Percentiles rank a stretch among this genome's conserved stretches.
Evolutionary conservation across 2,329 filamentous ascomycete genomes (phyloP).

Genomic region (Aspergillus sp.): DNA sequence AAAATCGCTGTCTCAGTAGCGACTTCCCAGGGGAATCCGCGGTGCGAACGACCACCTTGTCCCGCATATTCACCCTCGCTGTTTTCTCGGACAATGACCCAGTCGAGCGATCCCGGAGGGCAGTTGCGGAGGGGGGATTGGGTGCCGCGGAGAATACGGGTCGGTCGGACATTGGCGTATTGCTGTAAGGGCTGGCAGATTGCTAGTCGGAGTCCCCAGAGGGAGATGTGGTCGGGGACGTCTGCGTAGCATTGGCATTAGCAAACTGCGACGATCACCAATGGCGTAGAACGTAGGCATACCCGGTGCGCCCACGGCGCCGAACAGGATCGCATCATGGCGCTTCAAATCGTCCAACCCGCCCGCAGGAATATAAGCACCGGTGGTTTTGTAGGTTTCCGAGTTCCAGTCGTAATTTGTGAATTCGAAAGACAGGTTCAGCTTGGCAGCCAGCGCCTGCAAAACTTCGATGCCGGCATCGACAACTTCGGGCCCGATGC

Average conservation of each 20-base stretch:
- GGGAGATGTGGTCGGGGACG: constrained; percentile 56
- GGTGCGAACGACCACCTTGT: constrained; percentile 57
- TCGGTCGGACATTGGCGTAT: constrained; percentile 52
- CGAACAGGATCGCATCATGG: constrained; percentile 63
- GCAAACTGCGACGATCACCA: neutral
- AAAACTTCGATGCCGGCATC: constrained; percentile 57
- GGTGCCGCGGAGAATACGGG: constrained; percentile 48
- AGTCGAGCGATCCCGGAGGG: constrained; percentile 55
- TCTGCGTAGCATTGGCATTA: constrained; percentile 25
- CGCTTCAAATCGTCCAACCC: constrained; percentile 51
- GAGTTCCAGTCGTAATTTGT: constrained; percentile 61
- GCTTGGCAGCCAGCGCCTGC: constrained; percentile 34
- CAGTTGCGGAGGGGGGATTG: constrained; percentile 50
- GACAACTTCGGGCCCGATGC: constrained; percentile 64
- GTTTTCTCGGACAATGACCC: constrained; percentile 62
- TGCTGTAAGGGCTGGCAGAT: constrained; percentile 52
- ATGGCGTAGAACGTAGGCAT: neutral
- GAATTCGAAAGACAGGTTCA: constrained; percentile 57
- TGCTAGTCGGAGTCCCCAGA: constrained; percentile 51
- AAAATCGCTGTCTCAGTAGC: constrained; percentile 60
- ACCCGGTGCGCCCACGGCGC: constrained; percentile 59
- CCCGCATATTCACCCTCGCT: constrained; percentile 62
- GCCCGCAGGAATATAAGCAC: constrained; percentile 58
- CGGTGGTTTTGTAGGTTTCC: constrained; percentile 58
- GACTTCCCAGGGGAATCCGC: constrained; percentile 52